phyloP scores from a whole-genome alignment of 1,284 basidiomycete genomes.

The Sanghuangporus weigelae region DNA sequence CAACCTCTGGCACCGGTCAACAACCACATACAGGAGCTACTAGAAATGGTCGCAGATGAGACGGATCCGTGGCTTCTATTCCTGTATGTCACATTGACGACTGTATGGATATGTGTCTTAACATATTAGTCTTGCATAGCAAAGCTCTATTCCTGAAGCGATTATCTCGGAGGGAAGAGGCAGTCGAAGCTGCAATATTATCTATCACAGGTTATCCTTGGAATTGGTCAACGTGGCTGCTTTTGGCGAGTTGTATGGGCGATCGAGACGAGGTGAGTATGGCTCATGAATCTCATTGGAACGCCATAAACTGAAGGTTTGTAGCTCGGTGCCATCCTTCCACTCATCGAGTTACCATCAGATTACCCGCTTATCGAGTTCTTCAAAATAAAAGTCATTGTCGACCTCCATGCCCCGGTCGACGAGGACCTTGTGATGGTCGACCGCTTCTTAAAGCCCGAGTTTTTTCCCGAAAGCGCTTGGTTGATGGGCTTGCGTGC shows the following conservation, averaged over 20 bases:
- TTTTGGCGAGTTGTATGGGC: conserved; percentile 75
- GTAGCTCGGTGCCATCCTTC: conserved; percentile 59
- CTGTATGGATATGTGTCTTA: conserved; percentile 1
- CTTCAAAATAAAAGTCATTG: conserved; percentile 87
- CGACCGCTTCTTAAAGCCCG: conserved; percentile 63
- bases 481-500: conserved; percentile 87
- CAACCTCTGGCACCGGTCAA: conserved; percentile 71
- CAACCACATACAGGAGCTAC: conserved; percentile 51
- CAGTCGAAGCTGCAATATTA: conserved; percentile 75
- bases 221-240: conserved; percentile 95
- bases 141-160: conserved; percentile 80
- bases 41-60: conserved; percentile 50
- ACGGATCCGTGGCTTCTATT: conserved; percentile 85
- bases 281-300: neutral
- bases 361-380: conserved; percentile 76
- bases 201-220: conserved; percentile 84
- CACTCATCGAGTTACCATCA: conserved; percentile 57
- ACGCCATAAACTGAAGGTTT: conserved; percentile 23
- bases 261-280: conserved; percentile 81
- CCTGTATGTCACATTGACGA: conserved; percentile 47
- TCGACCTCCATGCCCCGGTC: conserved; percentile 84
- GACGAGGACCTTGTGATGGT: conserved; percentile 79
- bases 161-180: conserved; percentile 75
- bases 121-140: conserved; percentile 27
- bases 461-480: conserved; percentile 78